Base-by-base conservation (phyloP, 345 rosid species). In the Populus pruinosa region DNA sequence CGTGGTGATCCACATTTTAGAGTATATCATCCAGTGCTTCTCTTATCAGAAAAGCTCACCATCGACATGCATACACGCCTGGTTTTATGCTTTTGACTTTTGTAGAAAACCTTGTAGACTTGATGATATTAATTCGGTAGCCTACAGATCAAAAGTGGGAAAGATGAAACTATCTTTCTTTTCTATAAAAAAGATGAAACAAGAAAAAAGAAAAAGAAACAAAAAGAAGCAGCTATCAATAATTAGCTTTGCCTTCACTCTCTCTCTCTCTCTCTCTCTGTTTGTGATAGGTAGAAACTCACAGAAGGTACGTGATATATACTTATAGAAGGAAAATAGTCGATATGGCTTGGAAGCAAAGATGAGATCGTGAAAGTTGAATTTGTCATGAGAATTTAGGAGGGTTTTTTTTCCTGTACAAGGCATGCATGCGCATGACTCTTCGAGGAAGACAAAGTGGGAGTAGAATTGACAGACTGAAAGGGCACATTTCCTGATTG, bases 401-500 rank as follows among this genome's bases (percentile, higher is more conserved):
- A 17, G 36, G 59, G 65, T 21, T 9, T 9, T 17, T 56, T n/a
- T 2, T n/a, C 11, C 14, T 29, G 9, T 76, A 36, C 7, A 8
- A 81, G 73, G 74, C 74, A 79, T 8, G 72, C 72, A 71, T 64
- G 69, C 41, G 69, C 41, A 17, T 50, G 72, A n/a, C 47, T 18
- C 11, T 61, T 39, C 29, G 49, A 53, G 72, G 5, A 6, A 56
- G 67, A 29, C 68, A 41, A 71, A 39, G 73, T 69, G 73, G 69
- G 69, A 69, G 63, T 55, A 71, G 70, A 53, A 35, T 49, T 76
- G 84, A 69, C 71, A 39, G 76, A 77, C 50, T 25, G 59, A 43
- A 72, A 73, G 82, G 85, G 71, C 75, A 72, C 86, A 85, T 66
- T 69, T 63, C 70, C 78, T 69, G 72, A 79, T 72, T 78, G 71